Conservation (phyloP, 2,329 filamentous ascomycete species). For the Trichoderma polysporum region DNA sequence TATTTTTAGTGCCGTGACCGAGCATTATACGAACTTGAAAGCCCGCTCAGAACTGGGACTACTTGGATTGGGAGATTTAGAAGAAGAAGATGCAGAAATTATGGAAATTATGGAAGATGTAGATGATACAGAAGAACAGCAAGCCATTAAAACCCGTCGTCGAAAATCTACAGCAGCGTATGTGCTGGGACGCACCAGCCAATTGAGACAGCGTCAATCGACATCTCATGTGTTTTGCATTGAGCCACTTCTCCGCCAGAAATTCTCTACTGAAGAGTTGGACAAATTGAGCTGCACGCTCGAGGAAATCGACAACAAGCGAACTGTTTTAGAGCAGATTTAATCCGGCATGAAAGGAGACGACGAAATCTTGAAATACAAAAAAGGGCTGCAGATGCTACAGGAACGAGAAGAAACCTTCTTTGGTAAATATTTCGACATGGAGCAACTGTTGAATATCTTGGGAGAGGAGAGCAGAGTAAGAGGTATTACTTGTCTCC, state of each 20-base stretch:
- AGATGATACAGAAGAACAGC: neutral
- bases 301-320: neutral
- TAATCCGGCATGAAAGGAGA: neutral
- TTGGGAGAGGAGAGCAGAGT: constrained; percentile 21
- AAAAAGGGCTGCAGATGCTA: constrained; percentile 22
- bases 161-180: neutral
- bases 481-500: neutral
- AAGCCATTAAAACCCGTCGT: fast-evolving
- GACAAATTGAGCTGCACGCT: neutral
- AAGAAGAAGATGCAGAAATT: neutral
- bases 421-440: constrained; percentile 27
- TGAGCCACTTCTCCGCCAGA: constrained; percentile 28
- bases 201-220: constrained; percentile 24
- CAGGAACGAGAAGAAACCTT: neutral
- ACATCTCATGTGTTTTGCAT: constrained; percentile 33
- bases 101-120: neutral
- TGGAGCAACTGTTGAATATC: constrained; percentile 23
- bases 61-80: neutral
- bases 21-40: no score
- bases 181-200: neutral
- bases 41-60: no score
- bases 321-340: neutral
- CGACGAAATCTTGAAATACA: constrained; percentile 16
- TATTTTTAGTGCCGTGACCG: neutral
- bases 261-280: neutral